Percentiles rank a stretch among this genome's conserved stretches.
Conservation (phyloP, 805 yeast species). For the Metschnikowia continentalis region DNA sequence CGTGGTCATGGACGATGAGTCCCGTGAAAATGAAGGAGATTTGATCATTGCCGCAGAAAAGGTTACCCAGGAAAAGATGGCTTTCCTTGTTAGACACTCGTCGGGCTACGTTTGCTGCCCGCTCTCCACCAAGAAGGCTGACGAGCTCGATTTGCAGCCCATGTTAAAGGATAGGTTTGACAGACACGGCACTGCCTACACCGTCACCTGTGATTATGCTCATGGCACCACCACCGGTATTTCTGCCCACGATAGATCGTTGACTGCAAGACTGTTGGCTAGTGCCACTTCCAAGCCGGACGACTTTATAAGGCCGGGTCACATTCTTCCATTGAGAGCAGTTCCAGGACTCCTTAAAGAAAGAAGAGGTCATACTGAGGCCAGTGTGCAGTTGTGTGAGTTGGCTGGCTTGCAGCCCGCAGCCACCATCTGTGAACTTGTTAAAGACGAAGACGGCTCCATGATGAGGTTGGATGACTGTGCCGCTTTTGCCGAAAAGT, state of each 20-base stretch:
- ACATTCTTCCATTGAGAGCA: slow-evolving; percentile 88
- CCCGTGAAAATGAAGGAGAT: slow-evolving; percentile 97
- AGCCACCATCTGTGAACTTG: slow-evolving; percentile 90
- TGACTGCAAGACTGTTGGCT: slow-evolving; percentile 74
- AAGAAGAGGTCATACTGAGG: slow-evolving; percentile 97
- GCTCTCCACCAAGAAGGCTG: slow-evolving; percentile 71
- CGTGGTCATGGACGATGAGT: slow-evolving; percentile 95
- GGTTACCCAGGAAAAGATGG: slow-evolving; percentile 82
- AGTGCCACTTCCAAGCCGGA: slow-evolving; percentile 48
- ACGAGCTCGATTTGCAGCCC: slow-evolving; percentile 70
- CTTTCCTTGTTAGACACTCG: slow-evolving; percentile 81
- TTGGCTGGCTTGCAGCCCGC: slow-evolving; percentile 79
- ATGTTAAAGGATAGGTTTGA: slow-evolving; percentile 64
- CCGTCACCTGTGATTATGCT: slow-evolving; percentile 81
- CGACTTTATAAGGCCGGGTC: slow-evolving; percentile 91
- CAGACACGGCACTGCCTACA: slow-evolving; percentile 95
- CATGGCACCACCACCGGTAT: slow-evolving; percentile 97
- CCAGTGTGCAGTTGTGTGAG: slow-evolving; percentile 82
- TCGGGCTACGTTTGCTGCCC: slow-evolving; percentile 96
- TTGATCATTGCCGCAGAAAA: slow-evolving; percentile 86
- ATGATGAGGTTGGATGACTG: slow-evolving; percentile 96
- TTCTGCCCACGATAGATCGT: slow-evolving; percentile 88
- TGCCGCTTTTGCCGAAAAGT: slow-evolving; percentile 56
- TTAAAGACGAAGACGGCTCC: slow-evolving; percentile 85
- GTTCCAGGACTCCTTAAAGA: slow-evolving; percentile 73